Conservation (phyloP, 2,329 filamentous ascomycete genomes). For the Venturia oleaginea region DNA sequence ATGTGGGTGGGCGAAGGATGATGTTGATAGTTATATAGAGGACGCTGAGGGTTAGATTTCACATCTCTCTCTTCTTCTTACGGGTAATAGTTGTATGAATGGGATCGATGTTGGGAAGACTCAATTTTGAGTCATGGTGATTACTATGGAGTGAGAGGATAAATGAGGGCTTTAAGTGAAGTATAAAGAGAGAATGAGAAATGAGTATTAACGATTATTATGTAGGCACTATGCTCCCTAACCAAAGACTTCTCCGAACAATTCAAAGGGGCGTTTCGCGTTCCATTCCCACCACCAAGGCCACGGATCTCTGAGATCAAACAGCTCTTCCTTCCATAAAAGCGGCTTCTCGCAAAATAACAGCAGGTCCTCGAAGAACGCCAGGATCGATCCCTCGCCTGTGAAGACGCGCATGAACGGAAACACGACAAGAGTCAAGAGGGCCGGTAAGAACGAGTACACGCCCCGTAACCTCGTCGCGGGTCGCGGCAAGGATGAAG, state of each 20-base stretch:
- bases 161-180: no score
- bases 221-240: no score
- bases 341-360: background rate
- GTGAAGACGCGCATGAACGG: background rate
- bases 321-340: background rate
- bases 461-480: background rate
- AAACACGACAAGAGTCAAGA: background rate
- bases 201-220: no score
- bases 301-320: background rate
- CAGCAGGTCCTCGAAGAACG: background rate
- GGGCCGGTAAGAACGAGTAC: background rate
- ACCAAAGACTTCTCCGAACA: background rate
- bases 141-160: no score
- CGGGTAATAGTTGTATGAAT: no score
- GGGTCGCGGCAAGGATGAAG: background rate
- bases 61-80: no score
- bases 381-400: background rate
- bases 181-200: no score
- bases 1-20: no score
- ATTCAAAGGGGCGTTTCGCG: background rate
- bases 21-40: no score
- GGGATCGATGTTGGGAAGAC: no score
- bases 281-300: constrained; percentile 10
- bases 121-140: no score
- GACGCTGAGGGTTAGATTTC: no score